Percentiles rank a stretch among this genome's conserved stretches.
phyloP scores from a whole-genome alignment of 129 eudicot species.

The Pseudognaphalium luteoalbum region DNA sequence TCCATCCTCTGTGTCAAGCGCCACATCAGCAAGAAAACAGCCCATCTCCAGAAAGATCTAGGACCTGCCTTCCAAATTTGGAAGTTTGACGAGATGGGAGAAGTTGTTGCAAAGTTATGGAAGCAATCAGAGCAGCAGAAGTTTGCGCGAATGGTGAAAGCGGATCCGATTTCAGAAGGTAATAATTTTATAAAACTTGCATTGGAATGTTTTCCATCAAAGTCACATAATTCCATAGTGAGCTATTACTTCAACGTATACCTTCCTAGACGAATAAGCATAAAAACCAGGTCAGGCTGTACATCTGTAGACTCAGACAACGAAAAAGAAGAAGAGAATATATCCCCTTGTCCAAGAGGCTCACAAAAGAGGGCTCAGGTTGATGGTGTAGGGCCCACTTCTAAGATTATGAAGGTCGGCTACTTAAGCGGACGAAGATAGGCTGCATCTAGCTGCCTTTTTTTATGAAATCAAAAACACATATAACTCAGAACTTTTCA shows the following conservation, averaged over 20 bases:
- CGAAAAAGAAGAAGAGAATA: conserved; percentile 33
- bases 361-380: conserved; percentile 41
- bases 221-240: conserved; percentile 35
- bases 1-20: conserved; percentile 47
- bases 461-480: conserved; percentile 22
- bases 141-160: conserved; percentile 40
- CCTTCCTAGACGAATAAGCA: conserved; percentile 50
- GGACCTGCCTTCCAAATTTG: conserved; percentile 58
- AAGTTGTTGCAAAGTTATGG: conserved; percentile 55
- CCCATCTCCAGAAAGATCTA: conserved; percentile 46
- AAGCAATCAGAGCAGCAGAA: conserved; percentile 40
- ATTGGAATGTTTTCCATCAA: conserved; percentile 36
- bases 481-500: conserved; percentile 15
- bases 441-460: not conserved
- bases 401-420: conserved; percentile 21
- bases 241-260: conserved; percentile 63
- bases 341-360: conserved; percentile 29
- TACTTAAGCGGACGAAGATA: conserved; percentile 33
- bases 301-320: conserved; percentile 42
- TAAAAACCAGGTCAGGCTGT: conserved; percentile 45
- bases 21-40: conserved; percentile 47
- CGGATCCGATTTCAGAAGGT: conserved; percentile 35
- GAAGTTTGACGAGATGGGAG: conserved; percentile 74
- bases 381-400: conserved; percentile 30
- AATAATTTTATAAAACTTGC: conserved; percentile 49